phyloP scores from a whole-genome alignment of 2,329 filamentous ascomycete species.

The Hymenoscyphus linearis region DNA sequence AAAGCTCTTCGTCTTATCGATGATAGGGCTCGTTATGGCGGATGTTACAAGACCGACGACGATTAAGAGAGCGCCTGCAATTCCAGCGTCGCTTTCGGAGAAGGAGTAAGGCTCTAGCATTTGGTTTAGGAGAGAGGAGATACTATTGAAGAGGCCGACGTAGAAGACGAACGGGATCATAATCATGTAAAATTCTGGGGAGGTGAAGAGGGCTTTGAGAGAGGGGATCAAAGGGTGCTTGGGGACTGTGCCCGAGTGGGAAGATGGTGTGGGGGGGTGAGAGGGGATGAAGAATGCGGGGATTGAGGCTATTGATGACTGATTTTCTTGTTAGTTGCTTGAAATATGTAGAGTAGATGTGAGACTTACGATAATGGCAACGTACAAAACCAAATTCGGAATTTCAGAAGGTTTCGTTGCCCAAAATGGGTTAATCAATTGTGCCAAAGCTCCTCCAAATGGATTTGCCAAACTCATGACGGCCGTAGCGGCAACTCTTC shows the following conservation, averaged over 20 bases:
- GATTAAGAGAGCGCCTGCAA: conserved; percentile 85
- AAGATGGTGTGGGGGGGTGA: conserved; percentile 70
- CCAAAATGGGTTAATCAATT: conserved; percentile 79
- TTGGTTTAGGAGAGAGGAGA: conserved; percentile 84
- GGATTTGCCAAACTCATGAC: conserved; percentile 82
- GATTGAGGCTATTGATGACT: conserved; percentile 59
- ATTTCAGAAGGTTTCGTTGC: conserved; percentile 56
- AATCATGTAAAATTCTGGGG: conserved; percentile 73
- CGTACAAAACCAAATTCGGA: conserved; percentile 77
- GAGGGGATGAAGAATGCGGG: conserved; percentile 79
- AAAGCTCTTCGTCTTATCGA: conserved; percentile 81
- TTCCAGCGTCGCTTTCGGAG: conserved; percentile 76
- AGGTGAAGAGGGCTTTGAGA: conserved; percentile 48
- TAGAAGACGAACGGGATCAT: conserved; percentile 77
- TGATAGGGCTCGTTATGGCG: conserved; percentile 72
- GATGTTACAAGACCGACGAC: conserved; percentile 72
- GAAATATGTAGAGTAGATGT: background rate
- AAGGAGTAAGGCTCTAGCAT: conserved; percentile 84
- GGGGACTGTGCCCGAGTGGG: conserved; percentile 52
- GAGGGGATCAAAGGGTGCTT: conserved; percentile 50
- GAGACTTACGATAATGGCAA: conserved; percentile 68
- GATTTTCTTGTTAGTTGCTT: conserved; percentile 12
- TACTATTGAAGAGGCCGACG: conserved; percentile 89
- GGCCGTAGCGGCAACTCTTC: conserved; percentile 83
- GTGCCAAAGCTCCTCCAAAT: conserved; percentile 80